phyloP scores from a whole-genome alignment of 1,284 basidiomycete species.

The Rhodotorula glutinis region DNA sequence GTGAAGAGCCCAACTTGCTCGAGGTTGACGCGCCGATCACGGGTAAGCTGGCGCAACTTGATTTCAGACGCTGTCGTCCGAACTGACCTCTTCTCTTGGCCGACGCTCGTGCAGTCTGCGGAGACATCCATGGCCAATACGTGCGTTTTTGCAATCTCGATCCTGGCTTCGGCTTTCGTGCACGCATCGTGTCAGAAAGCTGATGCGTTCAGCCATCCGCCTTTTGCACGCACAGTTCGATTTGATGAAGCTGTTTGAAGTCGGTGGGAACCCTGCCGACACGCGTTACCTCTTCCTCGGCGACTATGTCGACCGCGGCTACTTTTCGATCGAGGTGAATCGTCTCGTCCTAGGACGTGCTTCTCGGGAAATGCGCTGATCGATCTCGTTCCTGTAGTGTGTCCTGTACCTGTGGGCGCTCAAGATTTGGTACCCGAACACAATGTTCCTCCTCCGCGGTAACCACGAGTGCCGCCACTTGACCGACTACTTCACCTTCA shows the following conservation, averaged over 20 bases:
- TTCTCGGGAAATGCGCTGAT: not conserved
- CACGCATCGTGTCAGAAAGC: not conserved
- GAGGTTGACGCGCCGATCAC: conserved; percentile 92
- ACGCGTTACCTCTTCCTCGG: conserved; percentile 94
- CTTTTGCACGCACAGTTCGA: conserved; percentile 64
- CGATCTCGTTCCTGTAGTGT: conserved; percentile 56
- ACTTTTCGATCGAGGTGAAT: conserved; percentile 83
- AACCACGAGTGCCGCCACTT: conserved; percentile 98
- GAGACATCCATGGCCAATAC: conserved; percentile 96
- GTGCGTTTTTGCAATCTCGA: conserved; percentile 54
- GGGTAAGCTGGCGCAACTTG: conserved; percentile 56
- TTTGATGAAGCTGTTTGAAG: conserved; percentile 96
- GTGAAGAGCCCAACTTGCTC: conserved; percentile 80
- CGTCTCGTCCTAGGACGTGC: conserved; percentile 30
- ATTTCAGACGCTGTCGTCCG: not conserved
- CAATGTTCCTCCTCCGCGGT: conserved; percentile 83
- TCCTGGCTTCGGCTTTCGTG: not conserved
- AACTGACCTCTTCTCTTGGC: not conserved
- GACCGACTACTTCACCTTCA: conserved; percentile 97
- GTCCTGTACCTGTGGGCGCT: conserved; percentile 85
- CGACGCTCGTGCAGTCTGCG: conserved; percentile 64
- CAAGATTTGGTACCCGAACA: conserved; percentile 91
- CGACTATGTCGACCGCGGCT: conserved; percentile 96
- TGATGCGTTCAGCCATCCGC: not conserved
- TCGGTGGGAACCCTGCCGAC: conserved; percentile 85